Conservation (phyloP, 2,329 filamentous ascomycete genomes). For the Paramyrothecium sp. region DNA sequence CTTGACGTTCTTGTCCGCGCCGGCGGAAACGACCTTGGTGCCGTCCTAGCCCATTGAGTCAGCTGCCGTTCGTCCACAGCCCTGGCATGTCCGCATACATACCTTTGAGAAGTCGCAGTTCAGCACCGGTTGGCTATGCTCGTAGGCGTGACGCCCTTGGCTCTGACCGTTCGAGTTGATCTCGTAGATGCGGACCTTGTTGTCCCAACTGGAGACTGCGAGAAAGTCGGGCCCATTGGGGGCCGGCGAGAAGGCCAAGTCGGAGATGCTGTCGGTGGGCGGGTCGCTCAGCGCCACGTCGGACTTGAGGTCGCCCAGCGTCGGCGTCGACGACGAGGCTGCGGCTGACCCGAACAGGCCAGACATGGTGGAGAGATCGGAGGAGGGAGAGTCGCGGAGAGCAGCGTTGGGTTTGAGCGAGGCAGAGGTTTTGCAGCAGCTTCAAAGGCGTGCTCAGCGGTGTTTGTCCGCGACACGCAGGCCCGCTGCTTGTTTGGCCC, state of each 20-base stretch:
- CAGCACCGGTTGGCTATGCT: conserved; percentile 82
- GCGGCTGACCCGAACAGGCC: conserved; percentile 57
- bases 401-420: conserved; percentile 3
- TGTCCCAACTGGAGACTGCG: conserved; percentile 93
- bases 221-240: conserved; percentile 66
- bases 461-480: not conserved
- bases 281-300: conserved; percentile 78
- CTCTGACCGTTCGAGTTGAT: conserved; percentile 75
- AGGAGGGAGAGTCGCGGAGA: conserved; percentile 2
- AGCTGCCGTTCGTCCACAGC: not conserved
- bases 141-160: conserved; percentile 81
- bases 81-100: conserved; percentile 26
- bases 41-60: conserved; percentile 64
- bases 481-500: not conserved
- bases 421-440: not conserved
- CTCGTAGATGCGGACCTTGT: conserved; percentile 96
- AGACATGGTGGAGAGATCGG: conserved; percentile 52
- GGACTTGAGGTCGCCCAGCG: conserved; percentile 85
- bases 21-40: conserved; percentile 80
- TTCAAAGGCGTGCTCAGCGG: not conserved
- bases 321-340: conserved; percentile 59
- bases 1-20: conserved; percentile 87
- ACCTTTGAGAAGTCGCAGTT: conserved; percentile 88
- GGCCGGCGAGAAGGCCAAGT: conserved; percentile 76
- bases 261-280: conserved; percentile 87